These are phyloP conservation scores for Pseudogymnoascus sp. DNA, from an alignment of 2,329 filamentous ascomycete species.

Conservation along the genomic window DNA sequence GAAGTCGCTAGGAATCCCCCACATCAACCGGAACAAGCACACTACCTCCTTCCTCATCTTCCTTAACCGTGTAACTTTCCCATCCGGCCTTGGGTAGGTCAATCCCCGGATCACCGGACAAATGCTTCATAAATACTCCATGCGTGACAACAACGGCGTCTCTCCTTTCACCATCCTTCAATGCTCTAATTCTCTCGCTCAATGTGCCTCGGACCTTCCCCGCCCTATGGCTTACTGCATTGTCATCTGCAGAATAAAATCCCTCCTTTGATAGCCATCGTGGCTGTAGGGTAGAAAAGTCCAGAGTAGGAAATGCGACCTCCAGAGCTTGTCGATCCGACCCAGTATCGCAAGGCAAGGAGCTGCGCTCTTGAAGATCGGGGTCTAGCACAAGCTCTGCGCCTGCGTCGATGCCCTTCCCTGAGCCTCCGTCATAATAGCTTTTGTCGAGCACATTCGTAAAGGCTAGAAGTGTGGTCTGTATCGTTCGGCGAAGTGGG, in stretches of 20 bases:
- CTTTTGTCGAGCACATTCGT: neutral
- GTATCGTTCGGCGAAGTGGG: constrained; percentile 69
- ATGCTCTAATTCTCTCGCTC: neutral
- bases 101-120: neutral
- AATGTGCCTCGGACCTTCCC: neutral
- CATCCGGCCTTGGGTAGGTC: neutral
- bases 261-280: neutral
- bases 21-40: no score
- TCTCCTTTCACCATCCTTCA: neutral
- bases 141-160: neutral
- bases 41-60: neutral
- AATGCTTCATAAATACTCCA: neutral
- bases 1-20: no score
- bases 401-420: neutral
- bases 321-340: neutral
- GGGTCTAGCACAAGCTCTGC: neutral
- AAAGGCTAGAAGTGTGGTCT: constrained; percentile 66
- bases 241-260: neutral
- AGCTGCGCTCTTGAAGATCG: neutral
- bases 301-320: neutral
- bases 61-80: neutral
- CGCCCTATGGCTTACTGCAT: neutral
- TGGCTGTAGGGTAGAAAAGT: neutral
- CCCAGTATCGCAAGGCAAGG: neutral
- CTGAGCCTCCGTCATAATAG: neutral